Evolutionary conservation across 2,329 filamentous ascomycete genomes (phyloP).

Genomic region (Colletotrichum somersetense): DNA sequence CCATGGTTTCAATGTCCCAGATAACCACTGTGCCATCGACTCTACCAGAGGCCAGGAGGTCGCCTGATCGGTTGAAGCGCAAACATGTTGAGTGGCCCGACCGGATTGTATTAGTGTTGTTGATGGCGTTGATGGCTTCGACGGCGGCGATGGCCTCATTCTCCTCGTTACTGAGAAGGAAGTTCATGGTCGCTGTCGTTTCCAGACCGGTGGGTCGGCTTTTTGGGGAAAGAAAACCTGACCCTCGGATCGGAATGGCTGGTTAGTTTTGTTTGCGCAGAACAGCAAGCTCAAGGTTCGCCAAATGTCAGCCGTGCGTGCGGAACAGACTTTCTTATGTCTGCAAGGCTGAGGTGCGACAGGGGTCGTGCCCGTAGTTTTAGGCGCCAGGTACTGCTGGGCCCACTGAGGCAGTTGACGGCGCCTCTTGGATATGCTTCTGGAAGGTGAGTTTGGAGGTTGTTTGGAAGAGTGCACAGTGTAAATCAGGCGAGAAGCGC

Average conservation of each 20-base stretch:
- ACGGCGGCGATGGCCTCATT: constrained; percentile 41
- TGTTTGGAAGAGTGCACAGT: neutral
- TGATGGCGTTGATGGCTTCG: constrained; percentile 50
- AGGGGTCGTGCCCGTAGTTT: constrained; percentile 9
- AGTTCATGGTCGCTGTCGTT: constrained; percentile 61
- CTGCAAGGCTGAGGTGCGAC: constrained; percentile 52
- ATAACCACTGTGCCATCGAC: constrained; percentile 95
- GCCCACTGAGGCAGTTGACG: constrained; percentile 23
- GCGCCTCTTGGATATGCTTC: neutral
- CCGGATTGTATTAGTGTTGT: constrained; percentile 88
- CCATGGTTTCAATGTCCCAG: constrained; percentile 98
- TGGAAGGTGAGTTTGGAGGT: neutral
- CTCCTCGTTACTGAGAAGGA: constrained; percentile 69
- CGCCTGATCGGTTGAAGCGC: constrained; percentile 94
- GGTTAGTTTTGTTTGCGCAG: neutral
- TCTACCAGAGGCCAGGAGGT: constrained; percentile 93
- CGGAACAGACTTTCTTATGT: constrained; percentile 12
- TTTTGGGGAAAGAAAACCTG: neutral
- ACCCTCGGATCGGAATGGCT: too few species aligned
- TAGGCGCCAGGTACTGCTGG: constrained; percentile 1
- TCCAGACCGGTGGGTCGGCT: neutral
- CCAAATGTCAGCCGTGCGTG: constrained; percentile 34
- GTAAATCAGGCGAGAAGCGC: neutral
- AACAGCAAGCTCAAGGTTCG: constrained; percentile 7
- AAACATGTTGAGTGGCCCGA: constrained; percentile 74